Evolutionary conservation across 225 moss, liverwort and hornwort genomes (phyloP).

Genomic region (Pseudisothecium myosuroides): DNA sequence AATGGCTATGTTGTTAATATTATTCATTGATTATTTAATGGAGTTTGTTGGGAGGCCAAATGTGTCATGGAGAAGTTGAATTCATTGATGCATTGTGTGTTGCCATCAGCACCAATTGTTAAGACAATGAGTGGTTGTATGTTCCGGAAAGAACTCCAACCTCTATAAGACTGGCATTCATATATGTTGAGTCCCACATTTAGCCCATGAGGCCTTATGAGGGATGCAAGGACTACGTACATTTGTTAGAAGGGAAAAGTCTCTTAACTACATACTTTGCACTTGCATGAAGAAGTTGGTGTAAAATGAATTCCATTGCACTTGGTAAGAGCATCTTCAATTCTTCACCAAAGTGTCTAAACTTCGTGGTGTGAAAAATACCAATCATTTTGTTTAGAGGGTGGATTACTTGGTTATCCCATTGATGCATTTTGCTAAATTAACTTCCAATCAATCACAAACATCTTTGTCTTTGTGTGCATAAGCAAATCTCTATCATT

Average conservation of each 20-base stretch:
- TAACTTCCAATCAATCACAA: neutral
- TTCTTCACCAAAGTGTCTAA: neutral
- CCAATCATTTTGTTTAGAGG: neutral
- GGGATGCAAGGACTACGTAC: neutral
- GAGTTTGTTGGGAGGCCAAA: neutral
- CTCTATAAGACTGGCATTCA: neutral
- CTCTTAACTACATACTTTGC: accelerated
- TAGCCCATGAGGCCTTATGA: accelerated
- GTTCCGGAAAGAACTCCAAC: neutral
- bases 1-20: neutral
- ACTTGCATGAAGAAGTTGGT: neutral
- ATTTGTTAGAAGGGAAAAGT: accelerated
- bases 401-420: neutral
- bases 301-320: neutral
- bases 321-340: neutral
- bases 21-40: neutral
- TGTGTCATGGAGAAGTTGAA: neutral
- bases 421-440: neutral
- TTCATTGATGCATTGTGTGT: neutral
- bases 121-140: accelerated
- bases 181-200: neutral
- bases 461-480: neutral
- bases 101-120: accelerated
- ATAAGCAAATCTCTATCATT: neutral
- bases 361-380: neutral